Evolutionary conservation across 1,139 yeast species (phyloP), one percentile per base, ranked within the genome.

Genomic region (Pichia sp.): DNA sequence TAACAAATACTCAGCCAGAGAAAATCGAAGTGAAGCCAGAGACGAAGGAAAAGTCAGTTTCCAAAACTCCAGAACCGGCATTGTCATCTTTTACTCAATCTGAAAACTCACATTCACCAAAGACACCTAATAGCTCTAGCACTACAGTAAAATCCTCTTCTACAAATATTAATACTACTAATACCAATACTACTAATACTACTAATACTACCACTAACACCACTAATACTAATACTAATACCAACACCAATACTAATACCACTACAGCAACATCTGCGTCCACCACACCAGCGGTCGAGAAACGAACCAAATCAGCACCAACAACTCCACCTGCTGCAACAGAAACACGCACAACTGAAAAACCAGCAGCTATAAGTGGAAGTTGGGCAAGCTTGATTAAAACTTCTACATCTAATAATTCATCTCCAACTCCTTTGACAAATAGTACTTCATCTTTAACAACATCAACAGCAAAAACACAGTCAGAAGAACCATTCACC

Each of bases 331-430:
- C 21, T 30, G 5, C 32, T 9, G n/a, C 32, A 18, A 18, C 31
- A 5, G 28, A 10, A 9, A 7, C 28, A 5, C 6, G 6, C 6
- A n/a, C 12, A 14, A 17, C 32, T 17, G 20, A 17, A 17, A 30
- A 30, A 30, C 32, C 32, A 14, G 20, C 32, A 17, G 6, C 18
- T 7, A 18, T 17, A 7, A n/a, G 17, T 4, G 32, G 32, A 30
- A 30, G 32, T 30, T 30, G 32, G 32, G 32, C 32, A 30, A 30
- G 21, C 18, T n/a, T 18, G 17, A 30, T 30, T 11, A 30, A 30
- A 30, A 30, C 32, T 4, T 28, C 32, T 9, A 14, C 36, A 14
- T 5, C 43, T 11, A 15, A 21, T 18, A 26, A n/a, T 24, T 7
- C 32, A 30, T 17, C 8, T 6, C 32, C 32, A 12, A 6, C 32